Percentiles rank a stretch among this genome's conserved stretches.
These are phyloP conservation scores for Rhodosporidiobolus odoratus DNA, from an alignment of 768 basidiomycete genomes.

Conservation along the genomic window DNA sequence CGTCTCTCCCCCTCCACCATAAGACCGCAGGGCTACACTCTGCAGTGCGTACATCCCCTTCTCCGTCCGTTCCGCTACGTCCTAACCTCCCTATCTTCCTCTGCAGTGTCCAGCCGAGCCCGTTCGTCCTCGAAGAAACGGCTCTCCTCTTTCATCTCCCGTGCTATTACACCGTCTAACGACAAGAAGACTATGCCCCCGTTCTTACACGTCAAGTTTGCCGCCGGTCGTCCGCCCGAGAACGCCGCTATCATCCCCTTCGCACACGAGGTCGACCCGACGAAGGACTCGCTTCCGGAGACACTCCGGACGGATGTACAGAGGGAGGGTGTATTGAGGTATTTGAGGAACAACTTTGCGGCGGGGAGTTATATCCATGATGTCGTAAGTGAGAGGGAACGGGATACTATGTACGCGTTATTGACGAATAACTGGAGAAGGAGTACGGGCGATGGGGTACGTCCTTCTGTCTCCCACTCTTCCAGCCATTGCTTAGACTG, in stretches of 20 bases:
- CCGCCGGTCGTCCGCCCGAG: constrained; percentile 9
- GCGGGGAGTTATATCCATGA: constrained; percentile 13
- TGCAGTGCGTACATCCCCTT: background rate
- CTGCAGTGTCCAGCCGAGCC: background rate
- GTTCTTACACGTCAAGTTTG: constrained; percentile 29
- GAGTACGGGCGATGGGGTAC: constrained; percentile 14
- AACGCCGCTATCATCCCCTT: constrained; percentile 10
- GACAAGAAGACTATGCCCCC: background rate
- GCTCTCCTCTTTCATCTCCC: constrained; percentile 20
- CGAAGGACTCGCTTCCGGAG: constrained; percentile 6
- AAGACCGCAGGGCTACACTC: too few species aligned
- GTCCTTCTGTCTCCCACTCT: background rate
- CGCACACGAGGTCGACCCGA: constrained; percentile 18
- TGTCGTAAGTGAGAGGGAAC: constrained; percentile 22
- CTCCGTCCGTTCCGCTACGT: background rate
- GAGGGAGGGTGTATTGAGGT: constrained; percentile 24
- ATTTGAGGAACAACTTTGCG: constrained; percentile 22
- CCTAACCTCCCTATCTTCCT: background rate
- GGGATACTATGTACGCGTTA: constrained; percentile 14
- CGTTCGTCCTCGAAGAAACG: constrained; percentile 25
- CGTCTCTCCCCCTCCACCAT: background rate
- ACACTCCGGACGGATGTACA: constrained; percentile 25
- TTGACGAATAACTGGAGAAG: constrained; percentile 20
- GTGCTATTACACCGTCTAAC: constrained; percentile 6
- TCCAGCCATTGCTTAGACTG: background rate